A percentile compares a stretch with the other conserved stretches of the same genome.
Evolutionary conservation across 805 yeast species (phyloP).

Genomic region (Yarrowia keelungensis): DNA sequence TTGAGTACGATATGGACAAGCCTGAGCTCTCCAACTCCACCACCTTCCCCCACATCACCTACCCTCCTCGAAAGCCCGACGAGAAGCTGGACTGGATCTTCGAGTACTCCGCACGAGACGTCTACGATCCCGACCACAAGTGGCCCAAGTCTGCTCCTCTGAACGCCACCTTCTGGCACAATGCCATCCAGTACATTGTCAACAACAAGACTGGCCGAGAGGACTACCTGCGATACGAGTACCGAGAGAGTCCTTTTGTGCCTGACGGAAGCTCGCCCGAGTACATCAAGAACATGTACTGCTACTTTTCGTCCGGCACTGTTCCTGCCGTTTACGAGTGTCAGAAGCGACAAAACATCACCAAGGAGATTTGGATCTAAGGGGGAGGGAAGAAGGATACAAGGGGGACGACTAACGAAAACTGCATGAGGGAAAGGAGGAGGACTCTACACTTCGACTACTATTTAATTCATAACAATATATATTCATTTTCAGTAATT

Average conservation of each 20-base stretch:
- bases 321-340: conserved; percentile 45
- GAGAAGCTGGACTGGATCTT: conserved; percentile 64
- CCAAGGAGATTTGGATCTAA: conserved; percentile 33
- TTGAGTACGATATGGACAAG: conserved; percentile 44
- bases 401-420: neutral
- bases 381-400: neutral
- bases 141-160: conserved; percentile 68
- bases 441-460: neutral
- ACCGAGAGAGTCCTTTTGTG: conserved; percentile 62
- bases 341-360: conserved; percentile 36
- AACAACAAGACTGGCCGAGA: conserved; percentile 52
- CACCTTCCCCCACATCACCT: conserved; percentile 14
- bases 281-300: conserved; percentile 52
- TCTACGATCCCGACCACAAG: conserved; percentile 58
- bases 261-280: conserved; percentile 55
- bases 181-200: conserved; percentile 32
- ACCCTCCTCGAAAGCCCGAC: conserved; percentile 42
- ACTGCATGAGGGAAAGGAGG: conserved; percentile 17
- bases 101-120: conserved; percentile 56
- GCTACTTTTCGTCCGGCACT: conserved; percentile 49
- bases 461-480: neutral
- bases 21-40: conserved; percentile 24
- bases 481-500: conserved; percentile 5
- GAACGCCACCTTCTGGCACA: conserved; percentile 73
- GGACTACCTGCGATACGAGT: conserved; percentile 56